phyloP scores from a whole-genome alignment of 805 yeast genomes.

The Yarrowia porcina region DNA sequence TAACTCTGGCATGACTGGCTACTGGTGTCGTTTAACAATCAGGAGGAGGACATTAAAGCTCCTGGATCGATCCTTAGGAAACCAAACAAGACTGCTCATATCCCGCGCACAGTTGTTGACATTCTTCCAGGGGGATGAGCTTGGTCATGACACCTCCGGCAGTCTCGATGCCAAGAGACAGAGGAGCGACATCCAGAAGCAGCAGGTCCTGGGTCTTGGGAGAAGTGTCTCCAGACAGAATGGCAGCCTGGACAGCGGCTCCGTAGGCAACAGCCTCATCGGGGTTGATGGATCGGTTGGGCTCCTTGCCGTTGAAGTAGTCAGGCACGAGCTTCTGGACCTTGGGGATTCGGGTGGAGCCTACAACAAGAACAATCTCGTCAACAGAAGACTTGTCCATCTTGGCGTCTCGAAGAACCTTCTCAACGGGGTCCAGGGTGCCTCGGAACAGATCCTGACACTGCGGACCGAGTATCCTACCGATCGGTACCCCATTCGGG shows the following conservation, averaged over 20 bases:
- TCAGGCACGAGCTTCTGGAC: slow-evolving; percentile 93
- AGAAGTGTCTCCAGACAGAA: slow-evolving; percentile 92
- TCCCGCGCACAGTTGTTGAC: too few species aligned
- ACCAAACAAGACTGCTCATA: too few species aligned
- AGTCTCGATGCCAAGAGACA: too few species aligned
- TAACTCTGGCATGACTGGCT: too few species aligned
- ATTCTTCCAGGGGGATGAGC: too few species aligned
- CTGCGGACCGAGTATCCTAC: too few species aligned
- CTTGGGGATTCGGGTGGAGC: slow-evolving; percentile 98
- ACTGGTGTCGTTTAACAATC: too few species aligned
- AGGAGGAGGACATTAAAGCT: too few species aligned
- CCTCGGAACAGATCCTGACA: slow-evolving; percentile 93
- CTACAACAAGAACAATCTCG: slow-evolving; percentile 95
- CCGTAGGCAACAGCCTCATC: slow-evolving; percentile 99
- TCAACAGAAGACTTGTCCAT: slow-evolving; percentile 84
- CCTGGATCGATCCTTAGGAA: too few species aligned
- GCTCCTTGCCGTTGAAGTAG: too few species aligned
- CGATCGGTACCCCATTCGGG: too few species aligned
- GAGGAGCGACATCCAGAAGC: slow-evolving; percentile 95
- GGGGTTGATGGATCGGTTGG: too few species aligned
- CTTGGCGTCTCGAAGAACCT: slow-evolving; percentile 86
- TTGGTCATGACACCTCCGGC: slow-evolving; percentile 99
- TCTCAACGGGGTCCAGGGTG: slow-evolving; percentile 92
- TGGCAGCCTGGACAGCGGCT: slow-evolving; percentile 98
- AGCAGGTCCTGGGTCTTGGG: slow-evolving; percentile 94